These are phyloP conservation scores for Penicillium sp. DNA, from an alignment of 2,329 filamentous ascomycete species.

Conservation along the genomic window DNA sequence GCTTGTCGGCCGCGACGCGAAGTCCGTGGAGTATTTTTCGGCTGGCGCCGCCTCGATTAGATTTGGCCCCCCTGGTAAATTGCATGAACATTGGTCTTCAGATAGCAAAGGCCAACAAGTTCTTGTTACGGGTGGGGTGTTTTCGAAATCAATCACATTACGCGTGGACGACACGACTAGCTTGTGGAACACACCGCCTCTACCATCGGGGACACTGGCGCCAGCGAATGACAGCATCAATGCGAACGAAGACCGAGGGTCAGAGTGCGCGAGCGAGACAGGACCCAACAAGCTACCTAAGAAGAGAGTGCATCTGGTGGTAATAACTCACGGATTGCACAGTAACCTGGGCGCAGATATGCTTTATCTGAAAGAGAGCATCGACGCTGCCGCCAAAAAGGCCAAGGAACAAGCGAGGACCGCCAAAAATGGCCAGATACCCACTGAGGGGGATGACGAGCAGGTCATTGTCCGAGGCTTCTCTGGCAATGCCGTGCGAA, in stretches of 20 bases:
- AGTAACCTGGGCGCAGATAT: constrained; percentile 95
- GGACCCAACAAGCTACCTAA: constrained; percentile 25
- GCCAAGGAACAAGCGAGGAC: constrained; percentile 60
- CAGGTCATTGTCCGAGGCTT: constrained; percentile 88
- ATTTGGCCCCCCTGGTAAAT: not conserved
- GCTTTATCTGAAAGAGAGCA: constrained; percentile 95
- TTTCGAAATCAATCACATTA: constrained; percentile 72
- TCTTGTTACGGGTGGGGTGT: constrained; percentile 68
- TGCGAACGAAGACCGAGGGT: not conserved
- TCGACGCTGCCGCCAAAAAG: constrained; percentile 74
- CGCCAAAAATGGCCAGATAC: constrained; percentile 37
- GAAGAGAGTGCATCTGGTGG: constrained; percentile 74
- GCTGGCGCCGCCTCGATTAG: constrained; percentile 46
- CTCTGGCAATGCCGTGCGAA: constrained; percentile 81
- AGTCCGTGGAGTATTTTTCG: constrained; percentile 67
- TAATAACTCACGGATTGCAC: constrained; percentile 90
- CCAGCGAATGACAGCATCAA: not conserved
- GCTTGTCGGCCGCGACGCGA: constrained; percentile 77
- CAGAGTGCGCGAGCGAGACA: not conserved
- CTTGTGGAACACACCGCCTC: constrained; percentile 84
- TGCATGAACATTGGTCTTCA: constrained; percentile 71
- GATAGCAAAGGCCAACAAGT: constrained; percentile 52
- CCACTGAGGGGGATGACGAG: constrained; percentile 52
- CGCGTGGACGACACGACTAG: constrained; percentile 82
- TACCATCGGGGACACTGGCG: constrained; percentile 53